phyloP scores from a whole-genome alignment of 805 yeast genomes.

The Suhomyces sp. region DNA sequence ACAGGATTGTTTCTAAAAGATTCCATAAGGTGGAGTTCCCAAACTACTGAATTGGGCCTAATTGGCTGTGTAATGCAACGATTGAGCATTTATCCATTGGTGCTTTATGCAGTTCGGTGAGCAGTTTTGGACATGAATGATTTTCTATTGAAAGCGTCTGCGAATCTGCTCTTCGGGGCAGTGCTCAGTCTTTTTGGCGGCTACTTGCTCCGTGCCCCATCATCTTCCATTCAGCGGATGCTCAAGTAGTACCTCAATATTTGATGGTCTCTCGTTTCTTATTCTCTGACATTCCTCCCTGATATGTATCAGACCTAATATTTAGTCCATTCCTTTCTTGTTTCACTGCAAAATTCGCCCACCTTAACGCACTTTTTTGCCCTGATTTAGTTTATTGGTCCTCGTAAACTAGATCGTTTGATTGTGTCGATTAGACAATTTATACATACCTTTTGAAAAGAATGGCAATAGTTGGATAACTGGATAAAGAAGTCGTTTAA shows the following conservation, averaged over 20 bases:
- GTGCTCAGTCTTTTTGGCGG: not conserved
- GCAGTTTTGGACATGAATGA: not conserved
- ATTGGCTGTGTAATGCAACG: not conserved
- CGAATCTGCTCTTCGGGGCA: not conserved
- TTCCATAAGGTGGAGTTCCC: not conserved
- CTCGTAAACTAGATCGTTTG: not conserved
- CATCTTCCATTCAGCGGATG: not conserved
- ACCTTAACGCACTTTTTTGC: not conserved
- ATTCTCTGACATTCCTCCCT: not conserved
- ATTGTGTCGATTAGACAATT: not conserved
- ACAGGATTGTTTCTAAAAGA: not conserved
- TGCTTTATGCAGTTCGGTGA: not conserved
- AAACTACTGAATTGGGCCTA: not conserved
- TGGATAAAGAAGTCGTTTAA: not conserved
- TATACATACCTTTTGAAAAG: slow-evolving; percentile 1
- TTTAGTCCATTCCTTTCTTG: not conserved
- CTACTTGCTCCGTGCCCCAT: not conserved
- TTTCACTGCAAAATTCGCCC: not conserved
- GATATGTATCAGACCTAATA: not conserved
- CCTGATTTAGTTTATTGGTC: not conserved
- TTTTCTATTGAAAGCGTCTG: not conserved
- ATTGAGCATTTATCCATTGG: not conserved
- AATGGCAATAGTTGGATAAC: slow-evolving; percentile 4
- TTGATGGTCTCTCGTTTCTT: not conserved
- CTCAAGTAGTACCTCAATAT: not conserved